Evolutionary conservation across 192 early-diverging fungal genomes (phyloP).

Genomic region (Geosiphon pyriformis): DNA sequence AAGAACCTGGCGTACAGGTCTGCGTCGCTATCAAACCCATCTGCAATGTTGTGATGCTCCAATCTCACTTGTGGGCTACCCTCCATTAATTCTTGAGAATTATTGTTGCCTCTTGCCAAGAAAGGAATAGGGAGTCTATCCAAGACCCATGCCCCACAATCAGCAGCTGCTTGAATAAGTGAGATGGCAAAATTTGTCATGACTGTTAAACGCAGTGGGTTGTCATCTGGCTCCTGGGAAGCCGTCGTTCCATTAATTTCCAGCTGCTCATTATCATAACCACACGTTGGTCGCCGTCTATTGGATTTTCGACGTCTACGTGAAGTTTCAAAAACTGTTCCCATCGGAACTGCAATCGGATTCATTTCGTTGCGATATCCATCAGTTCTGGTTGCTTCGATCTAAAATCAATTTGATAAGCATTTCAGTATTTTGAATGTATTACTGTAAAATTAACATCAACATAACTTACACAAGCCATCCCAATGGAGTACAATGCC

Average conservation of each 20-base stretch:
- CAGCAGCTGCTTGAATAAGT: conserved; percentile 6
- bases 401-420: conserved; percentile 6
- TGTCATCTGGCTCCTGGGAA: conserved; percentile 5
- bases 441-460: no score
- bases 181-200: conserved; percentile 9
- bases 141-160: background rate
- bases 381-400: conserved; percentile 40
- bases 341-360: conserved; percentile 34
- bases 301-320: conserved; percentile 5
- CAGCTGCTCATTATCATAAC: conserved; percentile 22
- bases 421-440: no score
- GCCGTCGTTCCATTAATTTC: conserved; percentile 11
- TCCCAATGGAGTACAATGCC: conserved; percentile 43
- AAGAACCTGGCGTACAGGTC: conserved; percentile 21
- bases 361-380: conserved; percentile 42
- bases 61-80: background rate
- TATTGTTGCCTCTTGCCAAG: background rate
- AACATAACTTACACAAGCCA: conserved; percentile 27
- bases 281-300: conserved; percentile 20
- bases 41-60: background rate
- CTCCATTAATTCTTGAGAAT: background rate
- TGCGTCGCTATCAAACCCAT: conserved; percentile 16
- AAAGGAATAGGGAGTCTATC: background rate
- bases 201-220: conserved; percentile 11
- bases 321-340: conserved; percentile 35